Conservation (phyloP, 345 rosid species). For the Gynandropsis gynandra region DNA sequence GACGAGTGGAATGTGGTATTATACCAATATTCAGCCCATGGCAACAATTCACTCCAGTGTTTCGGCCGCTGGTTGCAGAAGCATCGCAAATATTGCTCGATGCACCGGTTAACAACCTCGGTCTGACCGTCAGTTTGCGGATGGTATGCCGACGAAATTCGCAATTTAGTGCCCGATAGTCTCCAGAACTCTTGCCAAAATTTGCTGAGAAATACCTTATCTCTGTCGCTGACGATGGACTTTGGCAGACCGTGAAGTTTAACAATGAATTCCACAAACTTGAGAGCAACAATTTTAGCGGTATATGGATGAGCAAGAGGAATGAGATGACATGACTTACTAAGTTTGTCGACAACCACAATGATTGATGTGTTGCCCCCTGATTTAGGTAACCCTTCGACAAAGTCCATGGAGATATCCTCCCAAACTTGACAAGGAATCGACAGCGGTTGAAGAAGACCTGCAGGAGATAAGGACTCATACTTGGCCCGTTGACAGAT, state of each 20-base stretch:
- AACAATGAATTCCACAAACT: not conserved
- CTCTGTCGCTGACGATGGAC: not conserved
- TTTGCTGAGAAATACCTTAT: not conserved
- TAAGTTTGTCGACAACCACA: constrained; percentile 11
- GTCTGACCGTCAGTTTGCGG: too few relatives aligned
- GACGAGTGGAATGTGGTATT: constrained; percentile 6
- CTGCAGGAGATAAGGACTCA: too few relatives aligned
- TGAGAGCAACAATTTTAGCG: not conserved
- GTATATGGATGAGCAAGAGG: constrained; percentile 1
- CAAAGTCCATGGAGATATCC: constrained; percentile 8
- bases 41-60: not conserved
- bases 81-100: constrained; percentile 7
- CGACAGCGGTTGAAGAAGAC: not conserved
- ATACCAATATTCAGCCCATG: constrained; percentile 13
- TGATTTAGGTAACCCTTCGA: too few relatives aligned
- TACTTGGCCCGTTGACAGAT: constrained; percentile 10
- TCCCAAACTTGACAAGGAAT: not conserved
- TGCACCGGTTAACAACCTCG: too few relatives aligned
- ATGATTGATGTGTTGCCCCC: not conserved
- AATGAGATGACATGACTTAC: not conserved
- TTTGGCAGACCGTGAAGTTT: constrained; percentile 7
- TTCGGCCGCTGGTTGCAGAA: not conserved
- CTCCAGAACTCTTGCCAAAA: constrained; percentile 5
- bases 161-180: not conserved
- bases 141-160: constrained; percentile 8